Conservation (phyloP, 192 early-diverging fungal species). For the Linnemannia schmuckeri region DNA sequence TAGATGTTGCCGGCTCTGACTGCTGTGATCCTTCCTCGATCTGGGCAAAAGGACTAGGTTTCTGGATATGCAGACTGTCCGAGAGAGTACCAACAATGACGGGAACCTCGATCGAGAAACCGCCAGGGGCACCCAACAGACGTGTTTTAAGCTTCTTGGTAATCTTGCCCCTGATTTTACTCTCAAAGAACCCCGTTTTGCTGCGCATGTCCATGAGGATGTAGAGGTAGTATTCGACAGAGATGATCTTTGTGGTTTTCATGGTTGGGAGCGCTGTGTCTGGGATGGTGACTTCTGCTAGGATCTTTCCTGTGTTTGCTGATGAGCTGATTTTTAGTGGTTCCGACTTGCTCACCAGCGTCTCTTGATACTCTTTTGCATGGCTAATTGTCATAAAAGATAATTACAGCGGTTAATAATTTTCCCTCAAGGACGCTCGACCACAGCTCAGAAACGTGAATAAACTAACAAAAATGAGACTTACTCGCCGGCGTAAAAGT, state of each 20-base stretch:
- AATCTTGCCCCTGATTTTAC: constrained; percentile 1
- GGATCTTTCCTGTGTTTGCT: constrained; percentile 25
- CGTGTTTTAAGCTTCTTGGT: constrained; percentile 10
- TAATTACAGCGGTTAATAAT: background rate
- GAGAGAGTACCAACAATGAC: constrained; percentile 37
- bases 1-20: background rate
- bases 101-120: constrained; percentile 28
- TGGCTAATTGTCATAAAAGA: background rate
- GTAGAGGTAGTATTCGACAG: constrained; percentile 30
- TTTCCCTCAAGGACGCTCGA: background rate
- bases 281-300: constrained; percentile 22
- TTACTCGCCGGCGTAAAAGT: constrained; percentile 40
- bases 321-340: constrained; percentile 7
- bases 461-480: background rate
- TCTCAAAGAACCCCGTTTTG: constrained; percentile 27
- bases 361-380: constrained; percentile 30
- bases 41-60: background rate
- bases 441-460: too few species aligned
- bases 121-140: constrained; percentile 27
- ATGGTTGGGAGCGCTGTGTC: constrained; percentile 21
- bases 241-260: constrained; percentile 26
- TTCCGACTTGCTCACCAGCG: constrained; percentile 12
- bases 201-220: constrained; percentile 39
- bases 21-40: background rate
- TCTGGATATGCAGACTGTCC: constrained; percentile 11